A percentile compares a stretch with the other conserved stretches of the same genome.
Evolutionary conservation across 148 eudicot genomes (phyloP).

Genomic region (Pouteria glomerata): DNA sequence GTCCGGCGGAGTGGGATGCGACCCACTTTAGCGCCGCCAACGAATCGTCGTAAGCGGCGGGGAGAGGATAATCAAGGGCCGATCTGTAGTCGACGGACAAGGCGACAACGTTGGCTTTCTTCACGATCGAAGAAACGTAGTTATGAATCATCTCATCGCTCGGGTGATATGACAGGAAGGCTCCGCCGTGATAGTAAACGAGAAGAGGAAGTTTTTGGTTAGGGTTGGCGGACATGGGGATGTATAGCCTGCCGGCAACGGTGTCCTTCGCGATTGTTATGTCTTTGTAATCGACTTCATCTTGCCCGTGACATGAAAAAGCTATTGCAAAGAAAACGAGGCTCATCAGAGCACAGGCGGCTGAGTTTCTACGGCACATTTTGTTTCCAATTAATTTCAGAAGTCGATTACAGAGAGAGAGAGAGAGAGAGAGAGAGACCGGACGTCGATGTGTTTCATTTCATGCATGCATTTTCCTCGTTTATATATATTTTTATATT

Average conservation of each 20-base stretch:
- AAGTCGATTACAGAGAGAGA: too few relatives aligned
- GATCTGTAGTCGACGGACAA: constrained; percentile 31
- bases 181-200: constrained; percentile 39
- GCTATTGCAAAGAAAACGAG: too few relatives aligned
- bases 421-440: too few relatives aligned
- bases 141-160: background rate
- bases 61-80: constrained; percentile 31
- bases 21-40: constrained; percentile 38
- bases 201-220: constrained; percentile 23
- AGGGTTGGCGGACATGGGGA: constrained; percentile 10
- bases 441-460: too few relatives aligned
- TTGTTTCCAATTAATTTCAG: too few relatives aligned
- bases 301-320: too few relatives aligned
- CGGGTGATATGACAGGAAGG: constrained; percentile 15
- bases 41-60: constrained; percentile 29
- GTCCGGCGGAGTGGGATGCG: constrained; percentile 14
- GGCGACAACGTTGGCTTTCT: constrained; percentile 5
- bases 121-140: background rate
- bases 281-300: background rate
- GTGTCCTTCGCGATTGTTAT: background rate
- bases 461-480: too few relatives aligned
- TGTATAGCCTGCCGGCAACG: constrained; percentile 24
- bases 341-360: too few relatives aligned
- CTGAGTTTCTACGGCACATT: too few relatives aligned
- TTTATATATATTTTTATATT: too few relatives aligned